A percentile compares a stretch with the other conserved stretches of the same genome.
These are phyloP conservation scores for Penicillium robsamsonii DNA, from an alignment of 495 filamentous ascomycete species.

Conservation along the genomic window DNA sequence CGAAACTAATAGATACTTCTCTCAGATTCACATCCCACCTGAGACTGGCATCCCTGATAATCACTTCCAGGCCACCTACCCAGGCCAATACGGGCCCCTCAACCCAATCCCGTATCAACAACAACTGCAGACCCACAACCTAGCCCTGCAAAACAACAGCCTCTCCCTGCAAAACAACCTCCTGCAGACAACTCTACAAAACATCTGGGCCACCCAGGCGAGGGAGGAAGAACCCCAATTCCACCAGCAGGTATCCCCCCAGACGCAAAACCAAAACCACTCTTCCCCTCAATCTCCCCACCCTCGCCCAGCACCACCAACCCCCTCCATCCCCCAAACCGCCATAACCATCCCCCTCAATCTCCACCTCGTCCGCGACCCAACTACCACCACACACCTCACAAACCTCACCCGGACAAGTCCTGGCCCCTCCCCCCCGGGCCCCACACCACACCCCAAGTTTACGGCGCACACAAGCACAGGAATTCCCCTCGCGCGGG, in stretches of 20 bases:
- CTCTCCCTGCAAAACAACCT: slow-evolving; percentile 9
- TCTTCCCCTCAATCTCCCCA: background rate
- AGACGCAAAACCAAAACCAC: background rate
- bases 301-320: background rate
- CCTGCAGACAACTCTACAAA: slow-evolving; percentile 7
- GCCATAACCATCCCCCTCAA: background rate
- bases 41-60: slow-evolving; percentile 4
- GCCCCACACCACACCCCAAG: background rate
- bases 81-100: slow-evolving; percentile 13
- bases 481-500: background rate
- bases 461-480: background rate
- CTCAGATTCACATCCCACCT: slow-evolving; percentile 18
- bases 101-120: slow-evolving; percentile 7
- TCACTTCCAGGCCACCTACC: slow-evolving; percentile 10
- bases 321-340: background rate
- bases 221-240: background rate
- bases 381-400: background rate
- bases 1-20: slow-evolving; percentile 1
- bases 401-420: background rate
- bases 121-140: slow-evolving; percentile 8
- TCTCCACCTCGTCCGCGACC: background rate
- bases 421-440: no score
- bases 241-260: background rate
- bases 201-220: background rate
- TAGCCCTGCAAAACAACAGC: slow-evolving; percentile 5